Conservation (phyloP, 768 basidiomycete genomes). For the Rhodotorula taiwanensis region DNA sequence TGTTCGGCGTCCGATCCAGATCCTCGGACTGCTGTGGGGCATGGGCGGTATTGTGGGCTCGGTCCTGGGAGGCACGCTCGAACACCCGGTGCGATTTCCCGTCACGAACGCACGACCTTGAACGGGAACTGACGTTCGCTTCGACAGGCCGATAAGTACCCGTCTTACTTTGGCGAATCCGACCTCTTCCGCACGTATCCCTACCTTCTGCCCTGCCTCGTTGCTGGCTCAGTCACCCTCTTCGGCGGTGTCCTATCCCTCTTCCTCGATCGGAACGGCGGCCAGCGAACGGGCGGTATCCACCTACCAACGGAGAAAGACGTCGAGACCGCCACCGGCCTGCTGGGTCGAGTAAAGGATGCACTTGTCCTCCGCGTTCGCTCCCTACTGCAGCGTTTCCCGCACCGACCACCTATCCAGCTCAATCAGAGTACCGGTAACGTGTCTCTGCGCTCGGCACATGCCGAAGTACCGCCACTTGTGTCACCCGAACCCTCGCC, state of each 20-base stretch:
- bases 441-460: slow-evolving; percentile 8
- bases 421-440: not conserved
- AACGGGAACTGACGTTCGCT: not conserved
- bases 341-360: slow-evolving; percentile 35
- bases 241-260: slow-evolving; percentile 75
- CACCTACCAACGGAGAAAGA: slow-evolving; percentile 72
- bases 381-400: not conserved
- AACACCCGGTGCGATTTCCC: slow-evolving; percentile 28
- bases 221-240: slow-evolving; percentile 71
- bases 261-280: slow-evolving; percentile 86
- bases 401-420: not conserved
- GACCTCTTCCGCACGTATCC: slow-evolving; percentile 68
- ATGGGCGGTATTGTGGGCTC: slow-evolving; percentile 89
- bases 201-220: slow-evolving; percentile 76
- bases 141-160: slow-evolving; percentile 60
- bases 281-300: slow-evolving; percentile 77
- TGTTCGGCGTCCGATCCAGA: not conserved
- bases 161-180: slow-evolving; percentile 56
- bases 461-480: slow-evolving; percentile 1
- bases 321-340: slow-evolving; percentile 39
- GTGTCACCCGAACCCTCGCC: slow-evolving; percentile 20
- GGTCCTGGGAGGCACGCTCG: slow-evolving; percentile 53
- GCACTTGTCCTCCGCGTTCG: not conserved
- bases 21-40: slow-evolving; percentile 60
- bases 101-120: not conserved